phyloP scores from a whole-genome alignment of 441 rosid genomes.

The Jatropha podagrica region DNA sequence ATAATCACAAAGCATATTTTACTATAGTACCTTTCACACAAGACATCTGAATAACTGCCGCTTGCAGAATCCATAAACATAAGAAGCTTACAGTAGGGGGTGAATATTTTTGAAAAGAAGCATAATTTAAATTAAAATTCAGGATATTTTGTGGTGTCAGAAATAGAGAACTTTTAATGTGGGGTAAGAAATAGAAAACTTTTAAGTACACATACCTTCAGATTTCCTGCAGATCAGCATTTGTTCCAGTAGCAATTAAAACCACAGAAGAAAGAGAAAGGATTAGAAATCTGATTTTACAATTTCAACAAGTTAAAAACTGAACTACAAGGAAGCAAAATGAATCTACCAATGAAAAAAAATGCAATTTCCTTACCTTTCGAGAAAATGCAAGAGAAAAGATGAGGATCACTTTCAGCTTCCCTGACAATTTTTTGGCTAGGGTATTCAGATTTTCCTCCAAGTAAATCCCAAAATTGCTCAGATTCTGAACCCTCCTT shows the following conservation, averaged over 20 bases:
- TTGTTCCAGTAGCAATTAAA: conserved; percentile 28
- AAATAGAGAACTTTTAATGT: conserved; percentile 10
- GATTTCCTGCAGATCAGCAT: conserved; percentile 53
- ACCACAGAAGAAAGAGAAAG: conserved; percentile 25
- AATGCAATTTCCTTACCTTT: conserved; percentile 45
- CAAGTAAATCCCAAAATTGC: conserved; percentile 87
- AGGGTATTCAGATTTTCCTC: conserved; percentile 84
- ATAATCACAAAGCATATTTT: conserved; percentile 20
- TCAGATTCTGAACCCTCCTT: conserved; percentile 96
- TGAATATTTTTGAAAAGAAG: conserved; percentile 10
- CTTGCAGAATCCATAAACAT: conserved; percentile 5
- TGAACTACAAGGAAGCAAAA: conserved; percentile 18
- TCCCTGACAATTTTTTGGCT: conserved; percentile 70
- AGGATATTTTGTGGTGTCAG: neutral
- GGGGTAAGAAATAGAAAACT: conserved; percentile 8
- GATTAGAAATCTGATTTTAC: conserved; percentile 16
- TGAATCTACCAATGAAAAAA: neutral
- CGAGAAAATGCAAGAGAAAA: conserved; percentile 75
- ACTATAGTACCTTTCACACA: neutral
- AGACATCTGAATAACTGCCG: neutral
- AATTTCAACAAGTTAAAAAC: conserved; percentile 1
- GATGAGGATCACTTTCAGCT: conserved; percentile 89
- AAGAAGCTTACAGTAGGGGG: conserved; percentile 40
- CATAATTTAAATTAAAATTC: conserved; percentile 13
- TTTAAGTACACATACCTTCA: conserved; percentile 54